Evolutionary conservation across 1,284 basidiomycete species (phyloP), one percentile per base, ranked within the genome.

Genomic region (Takashimella tepidaria): DNA sequence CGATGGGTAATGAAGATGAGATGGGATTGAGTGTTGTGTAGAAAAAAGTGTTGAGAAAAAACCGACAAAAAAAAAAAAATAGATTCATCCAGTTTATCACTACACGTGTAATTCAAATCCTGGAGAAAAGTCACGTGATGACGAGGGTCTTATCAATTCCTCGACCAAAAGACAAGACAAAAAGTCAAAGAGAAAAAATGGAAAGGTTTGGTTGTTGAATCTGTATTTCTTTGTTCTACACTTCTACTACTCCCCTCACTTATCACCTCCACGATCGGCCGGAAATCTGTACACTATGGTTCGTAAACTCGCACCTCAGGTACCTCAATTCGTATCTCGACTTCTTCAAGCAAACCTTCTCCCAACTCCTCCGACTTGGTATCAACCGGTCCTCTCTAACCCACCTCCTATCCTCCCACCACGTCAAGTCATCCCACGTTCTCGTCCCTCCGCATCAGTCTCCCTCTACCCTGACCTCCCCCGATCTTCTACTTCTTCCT

Each of bases 371-470:
- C 93, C 95, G 45, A 81, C 82, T 51, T 95, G 92, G 89, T 92
- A 85, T 73, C 80, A 85, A 58, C 85, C 93, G 20, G 88, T 93
- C 46, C 82, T 92, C 43, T 82, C 88, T 57, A 83, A 93, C 74
- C 93, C 93, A 5, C 92, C 95, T 11, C 81, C 90, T 41, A 83
- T 88, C 31, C 82, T 92, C 43, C 89, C 91, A 42, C 78, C 91
- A 20, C 85, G 85, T 64, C 81, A 84, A 53, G 82, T 87, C 52
- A 79, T 83, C 31, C 49, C 79, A 45, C 81, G 86, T 43, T 53
- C 79, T 63, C 53, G 55, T 60, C 57, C 73, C 62, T 49, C 60
- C 62, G 45, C 64, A 64, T 50, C 62, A 67, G 43, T 51, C 47
- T 41, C 52, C 51, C 37, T 40, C 47, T 31, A 55, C 50, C 41